Conservation (phyloP, 495 filamentous ascomycete genomes). For the Peziza echinospora region DNA sequence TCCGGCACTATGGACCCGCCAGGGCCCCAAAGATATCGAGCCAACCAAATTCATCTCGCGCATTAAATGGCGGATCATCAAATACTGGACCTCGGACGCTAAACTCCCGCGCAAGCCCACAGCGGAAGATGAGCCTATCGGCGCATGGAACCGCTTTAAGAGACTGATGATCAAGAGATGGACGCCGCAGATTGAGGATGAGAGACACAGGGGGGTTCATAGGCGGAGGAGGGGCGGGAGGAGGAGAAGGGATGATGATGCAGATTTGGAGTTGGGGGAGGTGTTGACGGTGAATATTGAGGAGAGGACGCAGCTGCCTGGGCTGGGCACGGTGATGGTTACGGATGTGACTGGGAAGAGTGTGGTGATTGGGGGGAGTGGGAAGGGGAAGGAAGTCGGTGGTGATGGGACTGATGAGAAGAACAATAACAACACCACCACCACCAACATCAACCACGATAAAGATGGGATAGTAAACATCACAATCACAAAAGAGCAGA, state of each 20-base stretch:
- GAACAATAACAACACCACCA: too few species aligned
- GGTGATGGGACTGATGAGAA: too few species aligned
- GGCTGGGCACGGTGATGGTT: constrained; percentile 7
- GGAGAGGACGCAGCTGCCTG: constrained; percentile 12
- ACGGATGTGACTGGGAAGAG: not conserved
- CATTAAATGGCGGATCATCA: constrained; percentile 29
- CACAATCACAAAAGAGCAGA: too few species aligned
- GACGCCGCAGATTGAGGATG: constrained; percentile 21
- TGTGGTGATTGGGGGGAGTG: constrained; percentile 1
- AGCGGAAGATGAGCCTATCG: constrained; percentile 8
- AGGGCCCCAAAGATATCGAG: constrained; percentile 25
- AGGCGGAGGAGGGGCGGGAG: not conserved
- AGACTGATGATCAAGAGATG: constrained; percentile 24
- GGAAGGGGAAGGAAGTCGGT: constrained; percentile 3
- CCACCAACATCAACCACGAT: too few species aligned
- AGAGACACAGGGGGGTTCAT: not conserved
- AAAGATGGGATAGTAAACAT: too few species aligned
- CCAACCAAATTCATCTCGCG: constrained; percentile 18
- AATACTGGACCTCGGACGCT: constrained; percentile 24
- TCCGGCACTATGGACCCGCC: constrained; percentile 28
- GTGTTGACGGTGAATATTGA: constrained; percentile 8
- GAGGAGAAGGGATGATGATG: not conserved
- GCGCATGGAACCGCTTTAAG: constrained; percentile 25
- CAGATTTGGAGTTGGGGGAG: constrained; percentile 9
- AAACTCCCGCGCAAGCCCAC: constrained; percentile 9